Conservation (phyloP, 768 basidiomycete genomes). For the Boletus barrowsii region DNA sequence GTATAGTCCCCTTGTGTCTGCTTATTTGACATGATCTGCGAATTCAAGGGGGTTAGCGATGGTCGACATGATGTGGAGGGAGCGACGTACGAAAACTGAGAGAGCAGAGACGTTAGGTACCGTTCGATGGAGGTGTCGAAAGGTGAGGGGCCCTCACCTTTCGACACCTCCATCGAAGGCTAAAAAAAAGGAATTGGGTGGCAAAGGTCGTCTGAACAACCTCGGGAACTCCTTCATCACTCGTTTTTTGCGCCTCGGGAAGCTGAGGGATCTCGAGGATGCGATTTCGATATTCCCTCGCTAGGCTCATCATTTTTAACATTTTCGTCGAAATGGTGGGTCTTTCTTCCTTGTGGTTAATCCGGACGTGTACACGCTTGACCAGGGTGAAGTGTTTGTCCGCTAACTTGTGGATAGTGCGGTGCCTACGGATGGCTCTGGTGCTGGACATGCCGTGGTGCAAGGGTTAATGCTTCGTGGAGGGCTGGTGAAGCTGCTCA, state of each 20-base stretch:
- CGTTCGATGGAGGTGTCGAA: too few relatives aligned
- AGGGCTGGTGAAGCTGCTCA: slow-evolving; percentile 20
- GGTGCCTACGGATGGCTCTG: background rate
- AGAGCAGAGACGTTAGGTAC: too few relatives aligned
- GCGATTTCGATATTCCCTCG: slow-evolving; percentile 20
- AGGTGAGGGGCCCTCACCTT: too few relatives aligned
- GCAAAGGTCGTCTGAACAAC: too few relatives aligned
- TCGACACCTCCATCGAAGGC: too few relatives aligned
- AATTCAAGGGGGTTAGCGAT: too few relatives aligned
- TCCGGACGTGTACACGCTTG: background rate
- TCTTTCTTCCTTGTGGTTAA: slow-evolving; percentile 3
- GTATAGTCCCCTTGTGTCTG: slow-evolving; percentile 42
- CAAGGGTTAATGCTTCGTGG: slow-evolving; percentile 23
- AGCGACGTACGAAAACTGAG: too few relatives aligned
- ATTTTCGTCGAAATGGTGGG: slow-evolving; percentile 85
- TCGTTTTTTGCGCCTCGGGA: too few relatives aligned
- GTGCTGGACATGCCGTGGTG: slow-evolving; percentile 2
- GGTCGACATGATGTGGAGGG: too few relatives aligned
- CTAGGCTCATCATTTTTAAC: slow-evolving; percentile 85
- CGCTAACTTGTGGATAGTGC: slow-evolving; percentile 61
- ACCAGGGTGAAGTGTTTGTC: slow-evolving; percentile 77
- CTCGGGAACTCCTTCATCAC: too few relatives aligned
- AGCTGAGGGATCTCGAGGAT: too few relatives aligned
- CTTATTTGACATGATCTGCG: slow-evolving; percentile 43
- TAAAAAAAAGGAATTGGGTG: too few relatives aligned